A percentile compares a stretch with the other conserved stretches of the same genome.
Evolutionary conservation across 257 asterid genomes (phyloP).

Genomic region (Craterostigma plantagineum): DNA sequence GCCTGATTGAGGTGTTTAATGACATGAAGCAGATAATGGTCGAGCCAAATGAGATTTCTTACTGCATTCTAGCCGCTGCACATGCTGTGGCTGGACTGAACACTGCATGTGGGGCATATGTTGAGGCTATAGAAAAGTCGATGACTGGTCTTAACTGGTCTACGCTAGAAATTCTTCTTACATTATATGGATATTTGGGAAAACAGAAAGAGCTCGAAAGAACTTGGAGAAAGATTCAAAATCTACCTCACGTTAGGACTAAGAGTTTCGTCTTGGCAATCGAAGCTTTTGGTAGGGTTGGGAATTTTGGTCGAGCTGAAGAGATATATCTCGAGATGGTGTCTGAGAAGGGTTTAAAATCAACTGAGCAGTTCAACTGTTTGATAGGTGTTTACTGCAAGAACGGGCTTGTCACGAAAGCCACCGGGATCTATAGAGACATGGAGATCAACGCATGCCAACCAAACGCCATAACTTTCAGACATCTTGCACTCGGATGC

Average conservation of each 20-base stretch:
- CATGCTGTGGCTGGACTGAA: conserved; percentile 82
- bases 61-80: conserved; percentile 60
- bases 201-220: conserved; percentile 43
- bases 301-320: conserved; percentile 52
- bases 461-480: conserved; percentile 59
- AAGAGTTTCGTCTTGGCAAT: conserved; percentile 58
- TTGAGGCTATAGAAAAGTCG: conserved; percentile 36
- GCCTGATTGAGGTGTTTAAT: conserved; percentile 36
- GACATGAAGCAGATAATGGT: conserved; percentile 44
- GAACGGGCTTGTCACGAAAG: conserved; percentile 59
- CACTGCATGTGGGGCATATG: conserved; percentile 61
- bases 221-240: conserved; percentile 39
- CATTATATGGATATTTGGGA: conserved; percentile 50
- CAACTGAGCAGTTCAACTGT: conserved; percentile 56
- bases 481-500: conserved; percentile 86
- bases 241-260: conserved; percentile 31
- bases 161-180: conserved; percentile 49
- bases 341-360: conserved; percentile 39
- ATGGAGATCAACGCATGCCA: conserved; percentile 56
- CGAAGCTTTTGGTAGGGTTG: conserved; percentile 66
- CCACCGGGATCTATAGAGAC: conserved; percentile 58
- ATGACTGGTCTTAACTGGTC: conserved; percentile 75
- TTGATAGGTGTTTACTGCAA: conserved; percentile 63
- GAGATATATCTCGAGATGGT: conserved; percentile 55
- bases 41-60: conserved; percentile 68